These are phyloP conservation scores for Leptographium radiaticola DNA, from an alignment of 2,329 filamentous ascomycete genomes.

Conservation along the genomic window DNA sequence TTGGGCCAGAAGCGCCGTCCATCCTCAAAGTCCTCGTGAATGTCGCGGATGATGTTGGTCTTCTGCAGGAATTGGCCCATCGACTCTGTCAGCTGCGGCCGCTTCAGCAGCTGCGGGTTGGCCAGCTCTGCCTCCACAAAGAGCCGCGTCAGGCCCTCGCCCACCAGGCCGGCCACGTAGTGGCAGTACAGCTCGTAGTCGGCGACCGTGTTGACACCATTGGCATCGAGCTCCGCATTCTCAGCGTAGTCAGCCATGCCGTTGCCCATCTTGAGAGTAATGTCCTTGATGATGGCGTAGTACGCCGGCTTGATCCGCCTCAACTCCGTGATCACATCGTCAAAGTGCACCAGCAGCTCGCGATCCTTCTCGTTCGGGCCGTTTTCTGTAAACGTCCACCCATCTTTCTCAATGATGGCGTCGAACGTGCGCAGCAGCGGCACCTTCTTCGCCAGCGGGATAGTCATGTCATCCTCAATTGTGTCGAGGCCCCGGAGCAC, in stretches of 20 bases:
- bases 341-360: slow-evolving; percentile 83
- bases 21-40: slow-evolving; percentile 81
- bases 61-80: slow-evolving; percentile 98
- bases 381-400: slow-evolving; percentile 82
- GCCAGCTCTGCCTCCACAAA: slow-evolving; percentile 81
- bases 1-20: slow-evolving; percentile 86
- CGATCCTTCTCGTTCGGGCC: slow-evolving; percentile 88
- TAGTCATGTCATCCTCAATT: slow-evolving; percentile 98
- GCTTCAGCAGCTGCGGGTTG: slow-evolving; percentile 69
- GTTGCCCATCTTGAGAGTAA: slow-evolving; percentile 89
- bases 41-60: slow-evolving; percentile 95
- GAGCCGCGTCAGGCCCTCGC: slow-evolving; percentile 78
- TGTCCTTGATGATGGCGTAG: slow-evolving; percentile 77
- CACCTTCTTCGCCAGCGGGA: slow-evolving; percentile 69
- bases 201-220: slow-evolving; percentile 68
- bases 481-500: slow-evolving; percentile 86
- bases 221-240: slow-evolving; percentile 67
- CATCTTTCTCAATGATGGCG: slow-evolving; percentile 63
- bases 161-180: slow-evolving; percentile 97
- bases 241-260: slow-evolving; percentile 95
- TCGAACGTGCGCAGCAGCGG: slow-evolving; percentile 76
- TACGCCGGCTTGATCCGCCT: slow-evolving; percentile 80
- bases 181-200: slow-evolving; percentile 97
- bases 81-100: slow-evolving; percentile 72
- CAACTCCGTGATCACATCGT: slow-evolving; percentile 74